A percentile compares a stretch with the other conserved stretches of the same genome.
phyloP scores from a whole-genome alignment of 768 basidiomycete species.

The Phylloporus sp. region DNA sequence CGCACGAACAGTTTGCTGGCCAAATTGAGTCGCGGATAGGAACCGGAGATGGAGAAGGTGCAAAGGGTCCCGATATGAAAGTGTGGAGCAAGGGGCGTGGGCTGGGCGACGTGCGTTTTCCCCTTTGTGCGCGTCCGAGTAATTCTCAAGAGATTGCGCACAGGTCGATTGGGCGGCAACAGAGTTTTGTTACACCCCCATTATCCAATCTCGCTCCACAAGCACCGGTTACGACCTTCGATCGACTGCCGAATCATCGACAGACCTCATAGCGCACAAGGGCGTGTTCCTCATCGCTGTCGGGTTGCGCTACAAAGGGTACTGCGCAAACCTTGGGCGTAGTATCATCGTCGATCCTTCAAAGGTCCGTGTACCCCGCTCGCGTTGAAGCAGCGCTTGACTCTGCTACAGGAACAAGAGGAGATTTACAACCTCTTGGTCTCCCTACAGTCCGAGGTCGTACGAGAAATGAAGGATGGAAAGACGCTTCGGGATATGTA shows the following conservation, averaged over 20 bases:
- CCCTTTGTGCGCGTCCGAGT: background rate
- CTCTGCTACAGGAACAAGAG: slow-evolving; percentile 74
- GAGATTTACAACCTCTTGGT: slow-evolving; percentile 76
- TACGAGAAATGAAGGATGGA: slow-evolving; percentile 76
- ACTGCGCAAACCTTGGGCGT: slow-evolving; percentile 88
- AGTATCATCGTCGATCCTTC: slow-evolving; percentile 95
- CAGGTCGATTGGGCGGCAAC: slow-evolving; percentile 87
- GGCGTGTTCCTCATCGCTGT: slow-evolving; percentile 86
- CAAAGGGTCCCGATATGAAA: slow-evolving; percentile 86
- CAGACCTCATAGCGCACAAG: slow-evolving; percentile 76
- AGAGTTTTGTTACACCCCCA: slow-evolving; percentile 93
- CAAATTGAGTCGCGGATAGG: slow-evolving; percentile 88
- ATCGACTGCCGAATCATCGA: slow-evolving; percentile 79
- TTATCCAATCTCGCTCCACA: slow-evolving; percentile 89
- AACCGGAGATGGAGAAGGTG: slow-evolving; percentile 54
- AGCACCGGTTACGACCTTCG: slow-evolving; percentile 82
- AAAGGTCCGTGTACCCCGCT: slow-evolving; percentile 43
- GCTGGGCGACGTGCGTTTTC: slow-evolving; percentile 60
- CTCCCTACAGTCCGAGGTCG: slow-evolving; percentile 69
- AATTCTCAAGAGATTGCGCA: slow-evolving; percentile 5
- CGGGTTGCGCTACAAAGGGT: slow-evolving; percentile 88
- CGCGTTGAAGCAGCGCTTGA: background rate
- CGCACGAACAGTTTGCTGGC: slow-evolving; percentile 80
- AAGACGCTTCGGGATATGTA: slow-evolving; percentile 76
- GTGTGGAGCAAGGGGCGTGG: slow-evolving; percentile 82